Evolutionary conservation across 176 grass and related monocot genomes (phyloP), one percentile per base, ranked within the genome.

Genomic region (Guadua angustifolia): DNA sequence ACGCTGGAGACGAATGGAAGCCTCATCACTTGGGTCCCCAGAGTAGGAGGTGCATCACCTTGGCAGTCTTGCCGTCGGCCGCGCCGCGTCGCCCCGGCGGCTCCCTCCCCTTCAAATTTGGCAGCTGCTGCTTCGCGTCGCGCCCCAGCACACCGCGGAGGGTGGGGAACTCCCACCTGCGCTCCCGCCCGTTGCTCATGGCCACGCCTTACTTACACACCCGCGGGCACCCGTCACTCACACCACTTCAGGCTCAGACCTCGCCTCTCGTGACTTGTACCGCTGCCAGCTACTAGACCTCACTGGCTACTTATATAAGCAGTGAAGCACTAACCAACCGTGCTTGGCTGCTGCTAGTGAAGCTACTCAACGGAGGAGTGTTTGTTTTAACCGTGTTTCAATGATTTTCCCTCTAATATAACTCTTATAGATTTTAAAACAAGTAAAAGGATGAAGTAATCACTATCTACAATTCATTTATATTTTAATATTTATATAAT

Each of bases 1-100:
- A 58, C n/a, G 75, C 46, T 5, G 17, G 50, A 5, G 17, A 18
- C 6, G 5, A 7, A 16, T 17, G 6, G 17, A 18, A 53, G 17
- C 16, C 51, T 3, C 9, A 35, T 92, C 85, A 91, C 65, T 79
- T 94, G 66, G 94, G 92, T 0, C 94, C 94, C 94, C 92, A 97
- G 36, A 97, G 72, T 43, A 97, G 82, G 73, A 97, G 88, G 79
- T 88, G 92, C 87, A 97, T 86, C 77, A 87, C 73, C 83, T 90
- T 97, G 83, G 77, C 94, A 68, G 51, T 73, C 84, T 85, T 91
- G 73, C 62, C 73, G 12, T 16, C 50, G 10, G 49, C 59, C 62
- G 43, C 84, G 17, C 44, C 52, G 19, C 72, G 78, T 9, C 69
- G 57, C 62, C 33, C 63, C 15, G 17, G 63, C 15, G 17, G 63